Evolutionary conservation across 1,284 basidiomycete species (phyloP).

Genomic region (Cyathus olla): DNA sequence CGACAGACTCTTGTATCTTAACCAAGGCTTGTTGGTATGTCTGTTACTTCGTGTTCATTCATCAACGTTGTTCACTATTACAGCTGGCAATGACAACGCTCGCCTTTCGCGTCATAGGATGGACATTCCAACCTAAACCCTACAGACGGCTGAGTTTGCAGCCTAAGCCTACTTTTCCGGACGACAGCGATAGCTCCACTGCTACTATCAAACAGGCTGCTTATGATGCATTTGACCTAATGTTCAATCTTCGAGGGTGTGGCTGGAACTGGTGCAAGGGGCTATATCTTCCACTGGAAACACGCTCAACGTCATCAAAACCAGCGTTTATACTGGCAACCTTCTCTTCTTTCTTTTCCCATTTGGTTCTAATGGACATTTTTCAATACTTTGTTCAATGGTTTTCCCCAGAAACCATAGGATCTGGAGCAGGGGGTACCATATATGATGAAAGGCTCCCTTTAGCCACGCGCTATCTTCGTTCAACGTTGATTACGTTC

Average conservation of each 20-base stretch:
- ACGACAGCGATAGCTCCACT: background rate
- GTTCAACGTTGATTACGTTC: slow-evolving; percentile 52
- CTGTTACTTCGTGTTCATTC: slow-evolving; percentile 1
- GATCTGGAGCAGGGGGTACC: slow-evolving; percentile 53
- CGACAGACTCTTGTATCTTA: slow-evolving; percentile 46
- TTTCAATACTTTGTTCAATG: slow-evolving; percentile 53
- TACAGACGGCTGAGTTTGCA: slow-evolving; percentile 29
- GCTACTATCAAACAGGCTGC: slow-evolving; percentile 15
- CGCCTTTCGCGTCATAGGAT: slow-evolving; percentile 44
- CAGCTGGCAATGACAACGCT: slow-evolving; percentile 46
- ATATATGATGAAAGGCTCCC: slow-evolving; percentile 62
- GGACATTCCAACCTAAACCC: slow-evolving; percentile 45
- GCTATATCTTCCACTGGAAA: slow-evolving; percentile 54
- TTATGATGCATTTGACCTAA: slow-evolving; percentile 59
- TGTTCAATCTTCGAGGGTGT: slow-evolving; percentile 57
- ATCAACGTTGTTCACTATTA: background rate
- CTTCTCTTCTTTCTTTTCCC: slow-evolving; percentile 41
- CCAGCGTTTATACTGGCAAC: slow-evolving; percentile 48
- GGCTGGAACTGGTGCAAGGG: slow-evolving; percentile 66
- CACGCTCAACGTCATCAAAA: slow-evolving; percentile 46
- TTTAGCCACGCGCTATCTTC: slow-evolving; percentile 52
- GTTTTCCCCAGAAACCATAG: slow-evolving; percentile 45
- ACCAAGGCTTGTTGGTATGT: slow-evolving; percentile 50
- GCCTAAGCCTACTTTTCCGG: slow-evolving; percentile 6
- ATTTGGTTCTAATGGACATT: slow-evolving; percentile 52